Evolutionary conservation across 352 stramenopile genomes (phyloP).

Genomic region (Pythium grandisporangium): DNA sequence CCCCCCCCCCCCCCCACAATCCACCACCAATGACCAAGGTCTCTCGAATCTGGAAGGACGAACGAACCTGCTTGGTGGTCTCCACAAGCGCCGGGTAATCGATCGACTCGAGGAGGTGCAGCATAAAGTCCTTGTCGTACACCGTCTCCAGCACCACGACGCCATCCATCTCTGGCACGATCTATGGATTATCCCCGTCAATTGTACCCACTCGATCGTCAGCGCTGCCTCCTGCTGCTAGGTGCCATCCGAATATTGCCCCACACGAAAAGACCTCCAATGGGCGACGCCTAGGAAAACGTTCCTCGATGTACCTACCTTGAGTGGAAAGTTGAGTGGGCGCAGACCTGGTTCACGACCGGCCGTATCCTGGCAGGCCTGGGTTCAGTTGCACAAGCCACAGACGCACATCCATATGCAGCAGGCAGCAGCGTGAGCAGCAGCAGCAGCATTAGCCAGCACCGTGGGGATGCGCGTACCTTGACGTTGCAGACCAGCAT

Average conservation of each 20-base stretch:
- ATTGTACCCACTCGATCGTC: no score
- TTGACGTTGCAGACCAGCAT: slow-evolving; percentile 86
- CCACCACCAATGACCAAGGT: no score
- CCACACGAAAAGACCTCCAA: no score
- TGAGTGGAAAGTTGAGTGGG: slow-evolving; percentile 77
- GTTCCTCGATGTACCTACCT: slow-evolving; percentile 27
- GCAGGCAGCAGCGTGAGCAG: no score
- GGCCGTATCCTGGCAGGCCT: slow-evolving; percentile 72
- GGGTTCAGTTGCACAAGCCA: no score
- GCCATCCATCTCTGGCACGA: slow-evolving; percentile 68
- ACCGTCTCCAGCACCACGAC: slow-evolving; percentile 72
- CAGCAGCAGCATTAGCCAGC: no score
- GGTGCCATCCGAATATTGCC: no score
- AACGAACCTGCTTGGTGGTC: slow-evolving; percentile 61
- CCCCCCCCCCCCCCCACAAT: no score
- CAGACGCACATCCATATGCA: no score
- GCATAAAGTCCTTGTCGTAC: slow-evolving; percentile 78
- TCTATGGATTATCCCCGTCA: slow-evolving; percentile 20
- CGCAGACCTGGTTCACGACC: slow-evolving; percentile 39
- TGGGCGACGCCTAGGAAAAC: no score
- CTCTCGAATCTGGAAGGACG: no score
- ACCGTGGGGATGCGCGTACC: slow-evolving; percentile 9
- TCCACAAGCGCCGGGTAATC: slow-evolving; percentile 69
- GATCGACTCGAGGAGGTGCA: slow-evolving; percentile 83
- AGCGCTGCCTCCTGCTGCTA: no score